Evolutionary conservation across 441 rosid species (phyloP).

Genomic region (Kokia cookei): DNA sequence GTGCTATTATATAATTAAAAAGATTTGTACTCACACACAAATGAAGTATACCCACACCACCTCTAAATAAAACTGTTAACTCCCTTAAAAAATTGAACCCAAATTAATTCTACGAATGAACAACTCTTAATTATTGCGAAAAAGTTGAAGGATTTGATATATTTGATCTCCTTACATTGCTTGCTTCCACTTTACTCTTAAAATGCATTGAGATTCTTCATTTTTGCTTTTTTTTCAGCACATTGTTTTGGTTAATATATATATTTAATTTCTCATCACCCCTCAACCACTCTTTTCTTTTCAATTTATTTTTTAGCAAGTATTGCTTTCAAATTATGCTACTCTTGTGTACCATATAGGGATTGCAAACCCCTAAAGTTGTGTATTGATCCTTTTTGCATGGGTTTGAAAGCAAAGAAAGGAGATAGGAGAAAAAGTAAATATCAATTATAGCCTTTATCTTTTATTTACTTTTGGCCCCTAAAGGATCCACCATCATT

Average conservation of each 20-base stretch:
- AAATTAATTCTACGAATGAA: too few relatives aligned
- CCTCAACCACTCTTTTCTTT: background rate
- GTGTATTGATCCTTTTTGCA: background rate
- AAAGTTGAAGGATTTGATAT: background rate
- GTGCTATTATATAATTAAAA: too few relatives aligned
- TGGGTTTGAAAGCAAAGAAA: background rate
- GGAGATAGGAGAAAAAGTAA: background rate
- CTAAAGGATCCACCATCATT: slow-evolving; percentile 18
- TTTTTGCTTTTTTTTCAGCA: background rate
- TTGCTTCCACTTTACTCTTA: background rate
- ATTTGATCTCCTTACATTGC: background rate
- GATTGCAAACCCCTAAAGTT: slow-evolving; percentile 5
- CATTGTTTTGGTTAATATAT: background rate
- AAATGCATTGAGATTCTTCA: background rate
- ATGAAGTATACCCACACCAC: too few relatives aligned
- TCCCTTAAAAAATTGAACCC: too few relatives aligned
- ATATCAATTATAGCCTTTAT: background rate
- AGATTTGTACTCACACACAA: too few relatives aligned
- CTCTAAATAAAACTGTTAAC: too few relatives aligned
- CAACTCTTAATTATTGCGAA: too few relatives aligned
- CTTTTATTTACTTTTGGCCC: background rate
- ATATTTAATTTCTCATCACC: background rate
- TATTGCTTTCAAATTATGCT: background rate
- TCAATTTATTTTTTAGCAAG: background rate
- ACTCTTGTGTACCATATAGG: slow-evolving; percentile 17